Evolutionary conservation across 352 stramenopile species (phyloP).

Genomic region (Phytophthora pistaciae): DNA sequence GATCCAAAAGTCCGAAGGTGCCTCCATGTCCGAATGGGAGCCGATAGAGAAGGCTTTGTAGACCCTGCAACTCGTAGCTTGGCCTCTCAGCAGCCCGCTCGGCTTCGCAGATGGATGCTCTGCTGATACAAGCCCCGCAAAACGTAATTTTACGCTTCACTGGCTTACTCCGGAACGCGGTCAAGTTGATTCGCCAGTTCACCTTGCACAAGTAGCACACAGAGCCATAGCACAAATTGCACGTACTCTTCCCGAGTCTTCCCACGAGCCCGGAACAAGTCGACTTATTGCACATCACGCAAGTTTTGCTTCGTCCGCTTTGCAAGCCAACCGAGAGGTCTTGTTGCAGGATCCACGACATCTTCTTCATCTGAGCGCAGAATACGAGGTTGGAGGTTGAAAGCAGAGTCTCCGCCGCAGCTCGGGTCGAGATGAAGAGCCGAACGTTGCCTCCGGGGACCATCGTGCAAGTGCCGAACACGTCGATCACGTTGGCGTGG

Average conservation of each 20-base stretch:
- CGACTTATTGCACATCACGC: conserved; percentile 19
- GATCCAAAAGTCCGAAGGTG: not conserved
- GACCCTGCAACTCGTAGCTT: not conserved
- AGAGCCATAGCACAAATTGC: conserved; percentile 26
- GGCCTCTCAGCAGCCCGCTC: conserved; percentile 9
- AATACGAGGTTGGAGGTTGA: conserved; percentile 23
- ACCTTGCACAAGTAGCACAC: conserved; percentile 30
- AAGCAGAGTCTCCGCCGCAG: not conserved
- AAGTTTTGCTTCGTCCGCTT: not conserved
- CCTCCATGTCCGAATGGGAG: not conserved
- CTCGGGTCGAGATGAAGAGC: not conserved
- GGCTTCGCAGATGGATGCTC: conserved; percentile 10
- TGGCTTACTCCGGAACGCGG: conserved; percentile 10
- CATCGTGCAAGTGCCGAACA: conserved; percentile 42
- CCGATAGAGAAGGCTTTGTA: not conserved
- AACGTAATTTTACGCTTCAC: conserved; percentile 33
- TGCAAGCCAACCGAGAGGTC: conserved; percentile 21
- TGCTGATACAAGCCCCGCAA: conserved; percentile 33
- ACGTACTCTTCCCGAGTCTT: conserved; percentile 18
- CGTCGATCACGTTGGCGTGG: conserved; percentile 40
- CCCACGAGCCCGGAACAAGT: conserved; percentile 13
- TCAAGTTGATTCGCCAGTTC: conserved; percentile 33
- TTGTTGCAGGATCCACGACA: conserved; percentile 13
- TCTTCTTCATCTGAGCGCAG: conserved; percentile 41
- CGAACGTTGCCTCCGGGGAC: conserved; percentile 22